These are phyloP conservation scores for Anastatica hierochuntica DNA, from an alignment of 345 rosid species.

Conservation along the genomic window DNA sequence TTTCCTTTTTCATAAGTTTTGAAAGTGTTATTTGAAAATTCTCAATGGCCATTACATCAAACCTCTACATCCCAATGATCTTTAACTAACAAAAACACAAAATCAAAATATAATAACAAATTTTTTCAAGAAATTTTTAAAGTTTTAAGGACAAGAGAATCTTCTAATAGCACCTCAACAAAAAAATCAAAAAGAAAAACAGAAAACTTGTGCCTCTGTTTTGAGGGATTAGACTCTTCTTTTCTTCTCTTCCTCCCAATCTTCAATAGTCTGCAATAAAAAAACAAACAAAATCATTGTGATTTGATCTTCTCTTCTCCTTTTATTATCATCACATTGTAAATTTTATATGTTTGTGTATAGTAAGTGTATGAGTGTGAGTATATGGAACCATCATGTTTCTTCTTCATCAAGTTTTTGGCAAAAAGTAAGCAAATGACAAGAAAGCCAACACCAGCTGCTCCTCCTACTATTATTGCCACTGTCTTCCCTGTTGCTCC, in stretches of 20 bases:
- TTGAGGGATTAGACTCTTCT: conserved; percentile 16
- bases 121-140: background rate
- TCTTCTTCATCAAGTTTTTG: conserved; percentile 61
- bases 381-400: conserved; percentile 21
- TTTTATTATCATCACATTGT: conserved; percentile 16
- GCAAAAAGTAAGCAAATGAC: conserved; percentile 80
- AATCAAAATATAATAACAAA: conserved; percentile 12
- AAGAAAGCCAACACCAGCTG: conserved; percentile 80
- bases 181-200: background rate
- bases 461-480: conserved; percentile 97
- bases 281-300: background rate
- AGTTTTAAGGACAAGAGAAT: background rate
- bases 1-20: background rate
- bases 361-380: background rate
- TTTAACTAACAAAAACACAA: conserved; percentile 3
- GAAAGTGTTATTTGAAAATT: too few relatives aligned
- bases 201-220: conserved; percentile 5
- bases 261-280: conserved; percentile 29
- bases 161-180: background rate
- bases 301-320: too few relatives aligned
- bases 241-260: conserved; percentile 10
- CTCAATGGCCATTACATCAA: conserved; percentile 3
- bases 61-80: conserved; percentile 10
- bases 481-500: conserved; percentile 83
- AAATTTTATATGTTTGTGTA: conserved; percentile 9